Evolutionary conservation across 805 yeast genomes (phyloP).

Genomic region (Saccharomycopsis capsularis): DNA sequence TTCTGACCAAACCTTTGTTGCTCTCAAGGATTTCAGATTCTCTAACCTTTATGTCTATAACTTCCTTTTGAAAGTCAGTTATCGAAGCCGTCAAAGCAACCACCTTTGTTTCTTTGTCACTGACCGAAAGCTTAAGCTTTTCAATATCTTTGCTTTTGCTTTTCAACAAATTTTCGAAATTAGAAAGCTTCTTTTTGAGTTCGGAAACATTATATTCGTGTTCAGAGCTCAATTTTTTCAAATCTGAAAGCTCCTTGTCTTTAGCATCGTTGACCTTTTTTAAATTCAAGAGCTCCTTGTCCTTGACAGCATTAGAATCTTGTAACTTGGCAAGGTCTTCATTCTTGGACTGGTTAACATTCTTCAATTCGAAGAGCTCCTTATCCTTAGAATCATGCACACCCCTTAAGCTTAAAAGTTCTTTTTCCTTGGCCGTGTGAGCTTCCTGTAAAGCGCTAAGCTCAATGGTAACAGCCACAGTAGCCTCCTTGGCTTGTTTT

Average conservation of each 20-base stretch:
- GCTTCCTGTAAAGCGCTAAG: too few species aligned
- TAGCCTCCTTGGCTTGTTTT: neutral
- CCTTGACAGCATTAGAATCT: neutral
- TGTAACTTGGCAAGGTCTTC: neutral
- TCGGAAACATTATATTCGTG: too few species aligned
- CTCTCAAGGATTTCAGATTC: conserved; percentile 10
- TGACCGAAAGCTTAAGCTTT: neutral
- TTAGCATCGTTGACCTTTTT: neutral
- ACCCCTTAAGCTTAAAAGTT: neutral
- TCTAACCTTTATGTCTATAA: conserved; percentile 13
- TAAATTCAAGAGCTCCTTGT: neutral
- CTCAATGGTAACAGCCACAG: too few species aligned
- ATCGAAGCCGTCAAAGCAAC: conserved; percentile 1
- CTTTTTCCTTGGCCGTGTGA: neutral
- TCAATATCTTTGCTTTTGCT: conserved; percentile 1
- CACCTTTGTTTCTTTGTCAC: conserved; percentile 2
- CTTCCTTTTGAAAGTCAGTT: conserved; percentile 10
- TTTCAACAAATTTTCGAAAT: too few species aligned
- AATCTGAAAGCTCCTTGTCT: too few species aligned
- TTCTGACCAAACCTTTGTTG: neutral
- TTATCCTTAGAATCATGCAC: neutral
- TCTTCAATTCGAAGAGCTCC: neutral
- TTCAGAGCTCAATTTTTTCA: too few species aligned
- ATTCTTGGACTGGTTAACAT: neutral
- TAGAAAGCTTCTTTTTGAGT: too few species aligned